phyloP scores from a whole-genome alignment of 2,329 filamentous ascomycete genomes.

The Verticillium albo-atrum region DNA sequence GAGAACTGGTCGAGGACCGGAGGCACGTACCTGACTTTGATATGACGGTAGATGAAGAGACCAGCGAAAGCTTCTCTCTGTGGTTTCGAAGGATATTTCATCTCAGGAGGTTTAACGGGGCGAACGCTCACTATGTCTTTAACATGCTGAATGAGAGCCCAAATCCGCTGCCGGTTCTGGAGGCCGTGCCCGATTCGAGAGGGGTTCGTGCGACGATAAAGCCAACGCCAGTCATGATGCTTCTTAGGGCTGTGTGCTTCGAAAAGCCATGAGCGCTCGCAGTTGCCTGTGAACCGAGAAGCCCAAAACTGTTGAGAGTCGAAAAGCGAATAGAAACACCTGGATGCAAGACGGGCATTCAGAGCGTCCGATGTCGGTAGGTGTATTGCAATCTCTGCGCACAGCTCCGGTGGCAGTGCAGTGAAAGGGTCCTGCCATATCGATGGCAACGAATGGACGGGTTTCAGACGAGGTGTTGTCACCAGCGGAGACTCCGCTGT shows the following conservation, averaged over 20 bases:
- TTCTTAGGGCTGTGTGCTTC: slow-evolving; percentile 1
- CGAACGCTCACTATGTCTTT: background rate
- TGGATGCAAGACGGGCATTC: background rate
- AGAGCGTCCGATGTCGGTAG: background rate
- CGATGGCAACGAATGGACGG: background rate
- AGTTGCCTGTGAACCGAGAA: slow-evolving; percentile 4
- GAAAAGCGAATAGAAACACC: slow-evolving; percentile 1
- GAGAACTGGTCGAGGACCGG: background rate
- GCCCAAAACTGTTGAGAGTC: slow-evolving; percentile 9
- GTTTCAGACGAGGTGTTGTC: no score
- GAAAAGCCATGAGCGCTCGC: slow-evolving; percentile 7
- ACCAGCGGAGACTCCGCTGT: background rate
- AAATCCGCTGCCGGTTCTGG: background rate
- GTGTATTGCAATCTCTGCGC: background rate
- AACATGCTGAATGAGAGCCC: background rate
- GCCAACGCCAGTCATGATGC: background rate
- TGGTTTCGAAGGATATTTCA: background rate
- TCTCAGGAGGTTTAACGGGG: background rate
- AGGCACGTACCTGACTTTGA: background rate
- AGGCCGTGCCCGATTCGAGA: background rate
- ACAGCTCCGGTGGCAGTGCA: background rate
- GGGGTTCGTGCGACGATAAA: background rate
- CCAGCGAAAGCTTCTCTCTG: background rate
- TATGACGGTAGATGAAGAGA: background rate
- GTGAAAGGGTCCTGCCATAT: background rate